Evolutionary conservation across 768 basidiomycete species (phyloP).

Genomic region (Crucibulum laeve): DNA sequence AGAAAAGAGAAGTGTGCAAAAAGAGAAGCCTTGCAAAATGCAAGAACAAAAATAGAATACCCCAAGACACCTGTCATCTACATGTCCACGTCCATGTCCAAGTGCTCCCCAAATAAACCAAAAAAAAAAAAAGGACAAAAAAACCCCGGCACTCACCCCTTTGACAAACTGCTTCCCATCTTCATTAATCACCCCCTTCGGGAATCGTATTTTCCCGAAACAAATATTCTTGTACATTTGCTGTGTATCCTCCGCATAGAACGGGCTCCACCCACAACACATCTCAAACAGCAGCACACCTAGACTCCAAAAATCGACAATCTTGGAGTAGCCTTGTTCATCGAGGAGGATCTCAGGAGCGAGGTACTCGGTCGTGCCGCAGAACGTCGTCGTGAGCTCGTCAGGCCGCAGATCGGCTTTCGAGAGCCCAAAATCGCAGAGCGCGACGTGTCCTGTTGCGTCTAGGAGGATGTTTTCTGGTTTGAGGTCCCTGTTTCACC

Average conservation of each 20-base stretch:
- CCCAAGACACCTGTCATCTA: too few species aligned
- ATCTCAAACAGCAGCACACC: constrained; percentile 98
- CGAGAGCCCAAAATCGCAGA: constrained; percentile 97
- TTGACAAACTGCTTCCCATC: constrained; percentile 99
- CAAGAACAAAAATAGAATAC: not conserved
- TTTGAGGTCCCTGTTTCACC: constrained; percentile 73
- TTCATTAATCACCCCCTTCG: constrained; percentile 93
- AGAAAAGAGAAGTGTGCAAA: constrained; percentile 10
- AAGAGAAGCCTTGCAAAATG: not conserved
- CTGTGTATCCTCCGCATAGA: constrained; percentile 98
- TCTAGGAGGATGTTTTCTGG: constrained; percentile 98
- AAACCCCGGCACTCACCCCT: constrained; percentile 59
- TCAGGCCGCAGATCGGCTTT: constrained; percentile 92
- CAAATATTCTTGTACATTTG: constrained; percentile 99
- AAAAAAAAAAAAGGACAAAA: constrained; percentile 8
- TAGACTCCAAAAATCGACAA: constrained; percentile 97
- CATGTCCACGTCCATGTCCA: too few species aligned
- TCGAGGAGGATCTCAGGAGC: constrained; percentile 98
- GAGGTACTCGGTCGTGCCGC: constrained; percentile 97
- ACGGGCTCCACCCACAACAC: constrained; percentile 99
- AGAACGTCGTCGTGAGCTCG: constrained; percentile 98
- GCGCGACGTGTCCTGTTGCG: constrained; percentile 95
- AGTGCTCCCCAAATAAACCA: not conserved
- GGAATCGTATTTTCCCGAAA: constrained; percentile 98
- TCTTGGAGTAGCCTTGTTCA: constrained; percentile 96